These are phyloP conservation scores for Yarrowia deformans DNA, from an alignment of 805 yeast genomes.

Conservation along the genomic window DNA sequence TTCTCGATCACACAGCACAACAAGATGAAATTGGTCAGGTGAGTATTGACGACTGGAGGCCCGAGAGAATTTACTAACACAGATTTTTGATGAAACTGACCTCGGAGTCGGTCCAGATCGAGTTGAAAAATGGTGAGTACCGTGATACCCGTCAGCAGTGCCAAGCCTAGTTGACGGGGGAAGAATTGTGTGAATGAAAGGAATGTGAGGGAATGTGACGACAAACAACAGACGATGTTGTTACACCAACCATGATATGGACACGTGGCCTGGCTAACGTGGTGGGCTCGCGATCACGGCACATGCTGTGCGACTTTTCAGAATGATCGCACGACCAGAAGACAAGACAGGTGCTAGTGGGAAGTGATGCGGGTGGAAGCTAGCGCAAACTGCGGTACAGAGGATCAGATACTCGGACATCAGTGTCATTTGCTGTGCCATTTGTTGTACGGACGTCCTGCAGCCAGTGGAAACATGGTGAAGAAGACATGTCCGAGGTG, in stretches of 20 bases:
- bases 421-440: too few relatives aligned
- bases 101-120: conserved; percentile 87
- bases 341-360: too few relatives aligned
- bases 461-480: too few relatives aligned
- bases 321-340: too few relatives aligned
- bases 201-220: neutral
- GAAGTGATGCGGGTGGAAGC: too few relatives aligned
- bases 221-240: neutral
- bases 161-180: neutral
- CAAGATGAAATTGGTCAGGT: conserved; percentile 33
- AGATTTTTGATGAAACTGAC: conserved; percentile 82
- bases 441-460: too few relatives aligned
- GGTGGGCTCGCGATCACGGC: neutral
- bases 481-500: too few relatives aligned
- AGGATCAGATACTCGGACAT: too few relatives aligned
- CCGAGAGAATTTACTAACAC: conserved; percentile 19
- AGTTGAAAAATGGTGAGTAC: conserved; percentile 77
- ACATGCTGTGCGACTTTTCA: too few relatives aligned
- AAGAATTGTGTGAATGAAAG: neutral
- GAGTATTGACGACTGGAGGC: neutral
- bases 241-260: neutral
- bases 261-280: neutral
- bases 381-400: too few relatives aligned
- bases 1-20: conserved; percentile 24
- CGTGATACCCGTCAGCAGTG: neutral